Base-by-base conservation (phyloP, 2,329 filamentous ascomycete genomes). In the Apiospora marii region DNA sequence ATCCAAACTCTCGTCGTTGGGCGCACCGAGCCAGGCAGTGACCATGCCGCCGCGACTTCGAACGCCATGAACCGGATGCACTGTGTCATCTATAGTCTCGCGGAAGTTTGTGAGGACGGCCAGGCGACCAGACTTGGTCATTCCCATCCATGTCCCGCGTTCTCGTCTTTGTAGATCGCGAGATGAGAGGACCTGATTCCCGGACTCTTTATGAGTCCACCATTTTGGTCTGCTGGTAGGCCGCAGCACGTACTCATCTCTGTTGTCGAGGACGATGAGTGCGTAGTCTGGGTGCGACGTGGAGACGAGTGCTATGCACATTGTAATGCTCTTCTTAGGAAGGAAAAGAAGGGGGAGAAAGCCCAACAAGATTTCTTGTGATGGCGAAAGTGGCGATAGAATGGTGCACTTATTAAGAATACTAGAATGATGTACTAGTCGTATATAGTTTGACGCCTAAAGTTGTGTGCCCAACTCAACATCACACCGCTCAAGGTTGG, bases 251-350 rank as follows among this genome's bases (percentile, higher is more conserved):
- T 89, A 92, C 80, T 92, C 93, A 84, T 96, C 93, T 77, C 93
- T 89, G 81, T 96, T 96, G 83, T 95, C 90, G 79, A 95, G 85
- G 73, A 94, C 84, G 77, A 96, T 92, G 73, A 95, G 86, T 37
- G 92, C 88, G 82, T 95, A 95, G 76, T 88, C 85, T 13, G 93
- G 93, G 79, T 95, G 93, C 67, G 92, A 88, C 24, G 93, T 95
- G 37, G 93, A 94, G 73, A 94, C 85, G 67, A 95, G 85, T 68
- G 91, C 91, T 83, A 95, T 95, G 80, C 93, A 95, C 93, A 95
- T 95, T 72, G 69, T 81, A 74, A 43, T 44, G 49, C 48, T 69
- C 27, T 64, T 41, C 12, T n/a, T 24, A 30, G 19, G 4, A 41
- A n/a, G 34, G 30, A 10, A 41, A n/a, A 22, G 30, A 13, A 64